Evolutionary conservation across 1,284 basidiomycete species (phyloP), one percentile per base, ranked within the genome.

Genomic region (Polyporus tsugae): DNA sequence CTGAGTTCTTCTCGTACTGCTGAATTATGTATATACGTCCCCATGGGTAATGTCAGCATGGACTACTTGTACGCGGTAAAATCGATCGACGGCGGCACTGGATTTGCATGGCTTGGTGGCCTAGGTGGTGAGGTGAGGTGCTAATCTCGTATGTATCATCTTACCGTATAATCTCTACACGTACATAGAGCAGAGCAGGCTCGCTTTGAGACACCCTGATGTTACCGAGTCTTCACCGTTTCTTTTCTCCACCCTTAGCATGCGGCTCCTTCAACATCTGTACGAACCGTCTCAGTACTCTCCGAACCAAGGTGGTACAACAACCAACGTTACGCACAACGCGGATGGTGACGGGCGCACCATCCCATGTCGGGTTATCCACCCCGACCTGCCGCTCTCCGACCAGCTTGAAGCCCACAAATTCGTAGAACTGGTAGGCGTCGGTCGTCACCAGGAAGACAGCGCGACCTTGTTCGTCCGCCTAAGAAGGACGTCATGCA

Each of bases 1-100:
- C 71, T 85, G 72, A 68, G 52, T 11, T 11, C 29, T 62, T n/a
- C 57, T 33, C 9, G 49, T 38, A 15, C 13, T 36, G 39, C 29
- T 49, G 59, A 66, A 0, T 62, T 66, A 66, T 66, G 65, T 66
- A 58, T 41, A 22, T 29, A 60, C 52, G 22, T 13, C 22, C 19
- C 22, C 22, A 4, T 13, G 58, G 58, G 22, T 10, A 33, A 35
- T 58, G 35, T 36, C 10, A 22, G 35, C 5, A 38, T 58, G 55
- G 55, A 58, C 55, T 19, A 35, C 17, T 55, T 55, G 29, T 11
- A 55, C 29, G 13, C 13, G 52, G 25, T 55, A 4, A 22, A 46
- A 46, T 46, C 19, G 17, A 15, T 22, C 19, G 19, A 33, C 10
- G 17, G 19, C 17, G 13, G 22, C 4, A 4, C 46, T 11, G 10